Base-by-base conservation (phyloP, 495 filamentous ascomycete genomes). In the Talaromyces liani region DNA sequence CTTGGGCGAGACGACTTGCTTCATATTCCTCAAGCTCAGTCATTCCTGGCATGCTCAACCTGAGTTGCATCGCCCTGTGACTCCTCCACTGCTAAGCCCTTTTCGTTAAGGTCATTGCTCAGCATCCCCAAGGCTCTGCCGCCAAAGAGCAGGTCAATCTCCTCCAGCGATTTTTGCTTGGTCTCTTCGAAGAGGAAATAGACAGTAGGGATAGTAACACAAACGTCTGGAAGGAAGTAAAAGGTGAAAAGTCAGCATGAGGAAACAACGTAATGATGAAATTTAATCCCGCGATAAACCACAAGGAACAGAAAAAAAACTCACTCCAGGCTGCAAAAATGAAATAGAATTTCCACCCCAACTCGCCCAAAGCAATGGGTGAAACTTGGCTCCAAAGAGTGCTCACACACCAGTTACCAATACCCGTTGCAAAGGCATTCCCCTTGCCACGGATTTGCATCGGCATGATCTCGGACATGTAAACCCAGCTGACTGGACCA, bases 101-200 rank as follows among this genome's bases (percentile, higher is more conserved):
- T 71, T 57, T 64, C 63, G 22, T 69, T 54, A 25, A 77, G 66
- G 55, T 79, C 70, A 49, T 78, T 73, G 2, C 77, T 75, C 56
- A 80, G 65, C 1, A 70, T 70, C 6, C 80, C 79, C 20, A 82
- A 65, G 3, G 80, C 76, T 1, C 79, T 67, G 53, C 78, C 78
- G 0, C 78, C 82, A 70, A 86, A 84, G 34, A 84, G 67, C 18
- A 82, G 57, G 73, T 86, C 82, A 63, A 85, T 85, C 61, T 84
- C 82, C 63, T 86, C 84, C 1, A 86, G 69, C 0, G 76, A 76
- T 41, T 85, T 73, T 59, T 80, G 77, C 58, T 82, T 85, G 0
- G 82, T 85, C 68, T 86, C 82, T 54, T 77, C 78, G 67, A 84
- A 84, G 39, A 82, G 72, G 68, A 85, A 77, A 66, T 76, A 84